Conservation (phyloP, 1,139 yeast genomes). For the Yamadazyma dushanensis region DNA sequence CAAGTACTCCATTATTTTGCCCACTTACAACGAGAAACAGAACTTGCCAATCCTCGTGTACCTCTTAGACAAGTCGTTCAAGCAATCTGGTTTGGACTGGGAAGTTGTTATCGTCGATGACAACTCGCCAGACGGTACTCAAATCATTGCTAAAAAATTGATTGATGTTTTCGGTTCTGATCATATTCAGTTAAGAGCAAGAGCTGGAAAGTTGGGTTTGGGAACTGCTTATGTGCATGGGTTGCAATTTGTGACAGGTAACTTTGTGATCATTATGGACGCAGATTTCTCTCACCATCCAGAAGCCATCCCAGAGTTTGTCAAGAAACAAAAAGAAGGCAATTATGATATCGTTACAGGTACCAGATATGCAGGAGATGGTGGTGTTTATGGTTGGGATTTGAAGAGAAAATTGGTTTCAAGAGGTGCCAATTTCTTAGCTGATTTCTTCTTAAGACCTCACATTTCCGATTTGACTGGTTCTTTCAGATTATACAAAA, state of each 20-base stretch:
- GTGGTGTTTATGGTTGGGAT: conserved; percentile 88
- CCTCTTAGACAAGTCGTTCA: conserved; percentile 71
- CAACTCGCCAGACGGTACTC: conserved; percentile 83
- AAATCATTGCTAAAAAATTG: conserved; percentile 67
- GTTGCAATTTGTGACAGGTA: conserved; percentile 68
- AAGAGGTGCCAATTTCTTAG: conserved; percentile 80
- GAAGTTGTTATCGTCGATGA: conserved; percentile 80
- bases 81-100: conserved; percentile 63
- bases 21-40: conserved; percentile 76
- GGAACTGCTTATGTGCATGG: conserved; percentile 87
- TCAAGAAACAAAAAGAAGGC: conserved; percentile 63
- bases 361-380: conserved; percentile 78
- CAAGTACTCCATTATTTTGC: conserved; percentile 75
- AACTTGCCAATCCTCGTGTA: conserved; percentile 72
- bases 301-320: conserved; percentile 75
- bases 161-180: conserved; percentile 62
- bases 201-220: conserved; percentile 78
- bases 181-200: conserved; percentile 66
- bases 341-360: conserved; percentile 83
- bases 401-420: conserved; percentile 77
- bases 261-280: conserved; percentile 80
- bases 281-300: conserved; percentile 87
- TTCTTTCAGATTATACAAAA: conserved; percentile 74
- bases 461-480: conserved; percentile 78
- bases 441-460: conserved; percentile 72